phyloP scores from a whole-genome alignment of 169 alveolate genomes.

The Babesia ovata region DNA sequence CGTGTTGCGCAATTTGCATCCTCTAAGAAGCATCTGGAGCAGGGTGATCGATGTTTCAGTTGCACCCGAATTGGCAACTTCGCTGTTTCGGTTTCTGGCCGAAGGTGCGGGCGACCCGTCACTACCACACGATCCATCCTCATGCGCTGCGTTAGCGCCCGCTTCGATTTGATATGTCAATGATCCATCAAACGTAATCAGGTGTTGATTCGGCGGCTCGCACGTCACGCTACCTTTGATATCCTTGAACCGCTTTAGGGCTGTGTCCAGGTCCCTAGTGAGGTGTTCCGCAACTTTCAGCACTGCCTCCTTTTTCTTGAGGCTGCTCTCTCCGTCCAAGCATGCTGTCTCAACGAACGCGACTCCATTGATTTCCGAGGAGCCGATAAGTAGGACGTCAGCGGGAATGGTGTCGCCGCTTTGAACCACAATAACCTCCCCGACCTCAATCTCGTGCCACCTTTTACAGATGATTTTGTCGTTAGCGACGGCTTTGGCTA shows the following conservation, averaged over 20 bases:
- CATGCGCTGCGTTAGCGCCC: neutral
- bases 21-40: conserved; percentile 86
- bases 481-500: conserved; percentile 25
- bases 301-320: conserved; percentile 86
- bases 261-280: conserved; percentile 39
- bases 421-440: conserved; percentile 90
- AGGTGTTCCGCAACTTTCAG: conserved; percentile 16
- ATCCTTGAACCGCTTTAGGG: conserved; percentile 40
- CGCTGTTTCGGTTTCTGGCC: neutral
- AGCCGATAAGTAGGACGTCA: conserved; percentile 90
- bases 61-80: neutral
- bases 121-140: neutral
- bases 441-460: conserved; percentile 84
- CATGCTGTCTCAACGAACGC: conserved; percentile 94
- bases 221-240: conserved; percentile 33
- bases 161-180: conserved; percentile 14
- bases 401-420: conserved; percentile 91
- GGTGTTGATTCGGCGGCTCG: conserved; percentile 62
- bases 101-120: neutral
- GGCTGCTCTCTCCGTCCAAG: conserved; percentile 95
- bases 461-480: conserved; percentile 10
- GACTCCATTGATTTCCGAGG: conserved; percentile 86
- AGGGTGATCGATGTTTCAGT: conserved; percentile 33
- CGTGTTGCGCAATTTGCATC: conserved; percentile 90
- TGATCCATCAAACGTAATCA: conserved; percentile 60